These are phyloP conservation scores for Trichoderma sp. DNA, from an alignment of 2,329 filamentous ascomycete genomes.

Conservation along the genomic window DNA sequence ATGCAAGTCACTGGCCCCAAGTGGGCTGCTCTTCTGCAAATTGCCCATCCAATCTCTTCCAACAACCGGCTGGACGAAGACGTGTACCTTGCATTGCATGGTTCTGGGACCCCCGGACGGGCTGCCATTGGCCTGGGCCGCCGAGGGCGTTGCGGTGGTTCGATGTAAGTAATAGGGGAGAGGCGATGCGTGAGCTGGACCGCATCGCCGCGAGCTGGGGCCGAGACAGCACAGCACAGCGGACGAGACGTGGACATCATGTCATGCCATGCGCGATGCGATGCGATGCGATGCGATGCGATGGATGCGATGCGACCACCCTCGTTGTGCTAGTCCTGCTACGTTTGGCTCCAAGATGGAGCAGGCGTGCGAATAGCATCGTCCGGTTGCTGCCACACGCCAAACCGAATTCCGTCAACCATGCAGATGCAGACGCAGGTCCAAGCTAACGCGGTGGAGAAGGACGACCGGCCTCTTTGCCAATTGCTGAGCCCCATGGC, in stretches of 20 bases:
- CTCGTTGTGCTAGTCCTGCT: not conserved
- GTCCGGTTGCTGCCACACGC: slow-evolving; percentile 8
- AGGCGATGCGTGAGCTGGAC: not conserved
- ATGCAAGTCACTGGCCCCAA: slow-evolving; percentile 22
- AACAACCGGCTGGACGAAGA: not conserved
- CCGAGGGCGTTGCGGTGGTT: not conserved
- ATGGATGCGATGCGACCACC: slow-evolving; percentile 22
- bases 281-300: slow-evolving; percentile 16
- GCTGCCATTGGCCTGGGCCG: slow-evolving; percentile 1
- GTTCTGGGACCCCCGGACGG: not conserved
- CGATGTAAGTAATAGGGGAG: slow-evolving; percentile 20
- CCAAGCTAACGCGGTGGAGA: slow-evolving; percentile 28
- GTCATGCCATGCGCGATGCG: slow-evolving; percentile 9
- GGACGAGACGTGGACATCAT: slow-evolving; percentile 15
- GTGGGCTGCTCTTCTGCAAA: not conserved
- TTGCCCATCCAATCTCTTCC: not conserved
- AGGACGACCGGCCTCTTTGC: not conserved
- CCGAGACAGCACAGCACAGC: not conserved
- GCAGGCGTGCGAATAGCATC: not conserved
- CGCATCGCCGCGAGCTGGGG: slow-evolving; percentile 3
- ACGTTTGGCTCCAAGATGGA: not conserved
- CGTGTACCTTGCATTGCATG: slow-evolving; percentile 19
- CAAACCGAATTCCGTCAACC: slow-evolving; percentile 29
- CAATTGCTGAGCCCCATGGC: slow-evolving; percentile 5
- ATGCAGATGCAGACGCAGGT: slow-evolving; percentile 32